Base-by-base conservation (phyloP, 2,329 filamentous ascomycete species). In the Ceratocystis variospora region DNA sequence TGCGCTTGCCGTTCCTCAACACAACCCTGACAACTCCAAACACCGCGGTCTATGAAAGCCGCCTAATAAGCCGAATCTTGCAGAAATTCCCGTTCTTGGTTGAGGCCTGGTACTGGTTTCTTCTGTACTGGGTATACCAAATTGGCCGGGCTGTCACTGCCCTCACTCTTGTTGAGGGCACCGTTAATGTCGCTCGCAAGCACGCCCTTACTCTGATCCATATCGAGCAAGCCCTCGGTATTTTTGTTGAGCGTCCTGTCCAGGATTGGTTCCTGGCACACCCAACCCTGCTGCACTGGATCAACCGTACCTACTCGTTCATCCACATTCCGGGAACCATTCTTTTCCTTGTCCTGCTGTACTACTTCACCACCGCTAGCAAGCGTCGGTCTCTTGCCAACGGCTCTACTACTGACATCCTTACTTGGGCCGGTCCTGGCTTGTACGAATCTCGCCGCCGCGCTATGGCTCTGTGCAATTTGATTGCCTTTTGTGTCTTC, bases 81-180 rank as follows among this genome's bases (percentile, higher is more conserved):
- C 79, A 79, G 67, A 86, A 83, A 71, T 83, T 88, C 70, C 87
- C 88, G 0, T 90, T 90, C 72, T 74, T 90, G 33, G 84, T 85
- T 0, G 88, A 90, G 74, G 86, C 83, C 50, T 90, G 87, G 86
- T 90, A 90, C 71, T 90, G 87, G 87, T 83, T 84, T 2, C 76
- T 89, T 69, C 85, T 90, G 63, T 90, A 90, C 76, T 90, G 87
- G 86, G 87, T 88, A 37, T 90, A 90, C 73, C 87, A 90, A 74
- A 75, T 90, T 12, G 87, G 86, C 28, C 84, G 87, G 66, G 87
- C 87, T 25, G 84, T 89, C 72, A 87, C 84, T 15, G 87, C 87
- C 2, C 75, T 90, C 1, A 87, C 84, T 0, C 80, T 90, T 59
- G 79, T 86, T 68, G 82, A 87, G 72, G 82, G 80, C 31, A 89